Base-by-base conservation (phyloP, 345 rosid genomes). In the Raphanus sativus region DNA sequence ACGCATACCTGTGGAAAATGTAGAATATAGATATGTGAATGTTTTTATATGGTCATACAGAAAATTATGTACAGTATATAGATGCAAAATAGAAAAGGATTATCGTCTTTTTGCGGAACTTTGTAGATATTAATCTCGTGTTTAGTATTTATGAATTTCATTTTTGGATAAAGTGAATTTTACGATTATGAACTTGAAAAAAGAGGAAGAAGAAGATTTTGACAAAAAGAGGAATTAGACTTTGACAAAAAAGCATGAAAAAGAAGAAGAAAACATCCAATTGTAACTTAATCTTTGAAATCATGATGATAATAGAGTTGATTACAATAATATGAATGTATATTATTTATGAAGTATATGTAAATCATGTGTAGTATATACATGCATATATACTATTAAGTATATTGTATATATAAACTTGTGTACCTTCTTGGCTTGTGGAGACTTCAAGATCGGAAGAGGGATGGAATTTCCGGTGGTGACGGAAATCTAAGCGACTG, bases 381-480 rank as follows among this genome's bases (percentile, higher is more conserved):
- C 59, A 24, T 58, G 62, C 62, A 25, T 10, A 17, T 65, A 52
- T 62, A 21, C 61, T 21, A 17, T 8, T 11, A 40, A 40, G 13
- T 10, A 40, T 10, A 40, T 10, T 40, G 55, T 50, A 78, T 40
- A 52, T 36, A n/a, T 59, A 58, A 70, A 50, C 9, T 33, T 62
- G 62, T 13, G 74, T 85, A 95, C 99, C 99, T 90, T 95, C 98
- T 69, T 84, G 91, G 71, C 88, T 89, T 45, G 89, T 77, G 75
- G 89, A 84, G 77, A 82, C 86, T 65, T 88, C 93, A 21, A 71
- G 75, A 65, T 82, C 76, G 38, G 68, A 78, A 62, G 82, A 78
- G 65, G 70, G 56, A 76, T 81, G 84, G 3, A 91, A 82, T 67
- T 85, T 94, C 61, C 84, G 84, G 67, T 86, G 90, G 64, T 86